These are phyloP conservation scores for Calcarisporium arbuscula DNA, from an alignment of 2,329 filamentous ascomycete species.

Conservation along the genomic window DNA sequence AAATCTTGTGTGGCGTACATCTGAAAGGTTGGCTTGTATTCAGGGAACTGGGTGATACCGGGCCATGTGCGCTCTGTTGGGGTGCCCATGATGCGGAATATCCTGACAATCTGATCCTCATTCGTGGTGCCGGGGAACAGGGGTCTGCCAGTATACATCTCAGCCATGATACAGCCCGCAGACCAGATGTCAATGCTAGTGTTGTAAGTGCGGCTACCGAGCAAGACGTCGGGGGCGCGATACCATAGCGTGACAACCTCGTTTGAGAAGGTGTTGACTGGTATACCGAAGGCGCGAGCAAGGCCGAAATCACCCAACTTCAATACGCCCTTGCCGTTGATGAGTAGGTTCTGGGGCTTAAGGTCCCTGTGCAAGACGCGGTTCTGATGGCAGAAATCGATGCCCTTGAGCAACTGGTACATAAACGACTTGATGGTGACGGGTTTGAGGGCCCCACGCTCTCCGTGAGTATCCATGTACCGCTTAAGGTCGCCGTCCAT, in stretches of 20 bases:
- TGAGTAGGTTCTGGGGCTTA: slow-evolving; percentile 94
- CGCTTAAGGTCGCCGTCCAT: slow-evolving; percentile 99
- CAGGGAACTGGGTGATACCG: slow-evolving; percentile 89
- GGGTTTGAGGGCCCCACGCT: slow-evolving; percentile 82
- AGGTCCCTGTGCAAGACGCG: slow-evolving; percentile 91
- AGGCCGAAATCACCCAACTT: slow-evolving; percentile 95
- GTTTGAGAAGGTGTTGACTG: slow-evolving; percentile 96
- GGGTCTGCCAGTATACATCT: slow-evolving; percentile 96
- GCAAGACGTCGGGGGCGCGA: slow-evolving; percentile 87
- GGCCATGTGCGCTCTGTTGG: slow-evolving; percentile 95
- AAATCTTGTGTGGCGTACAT: slow-evolving; percentile 92
- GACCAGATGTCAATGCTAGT: slow-evolving; percentile 99
- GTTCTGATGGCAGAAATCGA: slow-evolving; percentile 97
- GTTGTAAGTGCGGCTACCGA: slow-evolving; percentile 94
- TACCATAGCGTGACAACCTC: slow-evolving; percentile 98
- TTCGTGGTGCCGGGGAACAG: slow-evolving; percentile 97
- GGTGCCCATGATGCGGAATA: slow-evolving; percentile 98
- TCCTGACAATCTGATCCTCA: slow-evolving; percentile 93
- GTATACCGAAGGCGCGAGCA: slow-evolving; percentile 90
- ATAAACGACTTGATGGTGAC: slow-evolving; percentile 97
- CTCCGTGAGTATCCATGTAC: slow-evolving; percentile 93
- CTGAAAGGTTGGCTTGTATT: slow-evolving; percentile 94
- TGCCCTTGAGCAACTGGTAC: slow-evolving; percentile 92
- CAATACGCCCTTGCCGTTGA: slow-evolving; percentile 82
- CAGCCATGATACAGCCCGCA: slow-evolving; percentile 98